Evolutionary conservation across 1,284 basidiomycete species (phyloP).

Genomic region (Ceratobasidium sp.): DNA sequence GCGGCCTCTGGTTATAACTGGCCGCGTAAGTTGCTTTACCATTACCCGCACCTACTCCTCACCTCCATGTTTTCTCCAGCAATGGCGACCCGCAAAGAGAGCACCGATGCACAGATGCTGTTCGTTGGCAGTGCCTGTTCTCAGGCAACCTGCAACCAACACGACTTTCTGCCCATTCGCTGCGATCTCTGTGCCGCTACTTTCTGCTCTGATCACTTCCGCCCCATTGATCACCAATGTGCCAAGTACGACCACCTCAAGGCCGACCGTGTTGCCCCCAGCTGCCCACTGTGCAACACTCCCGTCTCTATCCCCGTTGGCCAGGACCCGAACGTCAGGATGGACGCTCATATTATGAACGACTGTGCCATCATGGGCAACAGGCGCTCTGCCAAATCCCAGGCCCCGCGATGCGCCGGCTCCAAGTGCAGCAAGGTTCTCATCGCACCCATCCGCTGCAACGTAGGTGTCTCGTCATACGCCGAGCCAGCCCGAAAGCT

Average conservation of each 20-base stretch:
- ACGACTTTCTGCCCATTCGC: conserved; percentile 83
- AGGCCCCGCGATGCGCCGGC: conserved; percentile 57
- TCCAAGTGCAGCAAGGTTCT: conserved; percentile 71
- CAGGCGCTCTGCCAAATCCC: conserved; percentile 57
- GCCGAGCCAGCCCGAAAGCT: conserved; percentile 9
- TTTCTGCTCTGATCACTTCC: conserved; percentile 78
- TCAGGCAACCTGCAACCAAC: conserved; percentile 63
- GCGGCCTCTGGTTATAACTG: conserved; percentile 43
- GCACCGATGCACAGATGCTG: conserved; percentile 60
- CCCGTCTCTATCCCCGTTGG: conserved; percentile 73
- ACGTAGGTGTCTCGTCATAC: conserved; percentile 57
- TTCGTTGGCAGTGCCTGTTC: conserved; percentile 74
- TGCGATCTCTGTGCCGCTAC: conserved; percentile 46
- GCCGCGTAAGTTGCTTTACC: not conserved
- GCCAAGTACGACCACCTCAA: conserved; percentile 70
- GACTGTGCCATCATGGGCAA: conserved; percentile 73
- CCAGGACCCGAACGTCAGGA: conserved; percentile 75
- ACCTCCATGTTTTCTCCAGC: conserved; percentile 50
- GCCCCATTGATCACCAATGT: conserved; percentile 68
- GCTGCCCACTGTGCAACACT: conserved; percentile 73
- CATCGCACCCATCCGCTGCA: conserved; percentile 72
- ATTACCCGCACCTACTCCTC: conserved; percentile 41
- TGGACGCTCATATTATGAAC: conserved; percentile 70
- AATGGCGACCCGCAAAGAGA: conserved; percentile 53
- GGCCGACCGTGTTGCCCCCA: conserved; percentile 72